Percentiles rank a stretch among this genome's conserved stretches.
Conservation (phyloP, 1,284 basidiomycete species). For the Melampsora americana region DNA sequence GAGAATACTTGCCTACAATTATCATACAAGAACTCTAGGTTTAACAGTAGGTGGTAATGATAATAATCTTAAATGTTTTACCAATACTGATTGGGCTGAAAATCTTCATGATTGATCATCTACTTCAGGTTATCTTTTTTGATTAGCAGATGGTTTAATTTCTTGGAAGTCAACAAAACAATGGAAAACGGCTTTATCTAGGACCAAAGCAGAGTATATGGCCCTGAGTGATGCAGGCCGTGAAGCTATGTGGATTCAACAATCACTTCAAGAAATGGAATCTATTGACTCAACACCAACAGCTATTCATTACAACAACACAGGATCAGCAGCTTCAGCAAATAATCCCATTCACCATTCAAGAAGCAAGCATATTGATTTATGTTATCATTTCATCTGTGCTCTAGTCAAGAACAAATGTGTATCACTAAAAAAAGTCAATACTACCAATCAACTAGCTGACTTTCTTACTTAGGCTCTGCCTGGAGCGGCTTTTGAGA, state of each 20-base stretch:
- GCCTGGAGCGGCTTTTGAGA: neutral
- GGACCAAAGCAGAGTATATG: neutral
- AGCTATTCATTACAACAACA: neutral
- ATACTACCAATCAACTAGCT: neutral
- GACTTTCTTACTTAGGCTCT: neutral
- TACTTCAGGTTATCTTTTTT: neutral
- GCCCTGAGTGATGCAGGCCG: neutral
- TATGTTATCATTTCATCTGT: neutral
- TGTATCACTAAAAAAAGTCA: neutral
- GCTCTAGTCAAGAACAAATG: neutral
- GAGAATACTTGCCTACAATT: neutral
- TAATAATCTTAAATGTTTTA: neutral
- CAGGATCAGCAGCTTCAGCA: neutral
- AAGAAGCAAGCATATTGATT: neutral
- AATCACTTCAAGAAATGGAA: neutral
- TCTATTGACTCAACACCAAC: neutral
- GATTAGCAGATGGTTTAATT: neutral
- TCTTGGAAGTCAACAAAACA: constrained; percentile 1
- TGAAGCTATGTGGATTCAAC: neutral
- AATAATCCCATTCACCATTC: neutral
- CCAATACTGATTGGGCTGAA: constrained; percentile 17
- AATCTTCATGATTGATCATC: neutral
- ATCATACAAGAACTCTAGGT: neutral
- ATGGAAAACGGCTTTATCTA: neutral
- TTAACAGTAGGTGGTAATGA: neutral